Evolutionary conservation across 176 grass and related monocot species (phyloP), one percentile per base, ranked within the genome.

Genomic region (Lolium perenne): DNA sequence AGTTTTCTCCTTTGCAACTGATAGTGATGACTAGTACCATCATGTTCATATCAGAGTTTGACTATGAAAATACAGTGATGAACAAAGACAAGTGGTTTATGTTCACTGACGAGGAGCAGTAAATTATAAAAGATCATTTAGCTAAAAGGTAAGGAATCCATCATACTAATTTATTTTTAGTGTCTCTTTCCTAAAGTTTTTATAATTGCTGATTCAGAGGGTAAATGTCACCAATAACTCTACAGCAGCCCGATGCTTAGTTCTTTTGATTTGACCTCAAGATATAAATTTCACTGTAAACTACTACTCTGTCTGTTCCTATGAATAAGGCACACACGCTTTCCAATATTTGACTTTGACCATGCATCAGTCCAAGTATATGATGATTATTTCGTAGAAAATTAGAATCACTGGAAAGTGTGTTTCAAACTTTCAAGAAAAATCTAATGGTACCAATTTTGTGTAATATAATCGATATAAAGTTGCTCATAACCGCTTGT

Each of bases 31-130:
- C 10, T 63, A 63, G 76, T 86, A 78, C 46, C 74, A 46, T 46
- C 7, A 78, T 10, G 17, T 46, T 82, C 71, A 17, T 48, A 17
- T 56, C 84, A 90, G 88, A 83, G 38, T 71, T 86, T 90, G 55
- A 69, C 4, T 22, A 74, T 29, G 29, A 29, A 29, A 29, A 29
- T 74, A 26, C 76, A 72, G 6, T 72, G 65, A 75, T 25, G 69
- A 83, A 48, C 20, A 72, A 79, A 20, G 88, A 90, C 64, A 90
- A 86, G 47, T 90, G 88, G 88, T 86, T 86, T 71, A 83, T 86
- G 55, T 78, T 86, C 71, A 86, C 35, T 65, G 74, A 86, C 72
- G 84, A 83, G 54, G 80, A 90, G 73, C 64, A 90, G 55, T 83
- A 73, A 72, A 38, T 79, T 73, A 77, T 90, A 65, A 35, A 83